Percentiles rank a stretch among this genome's conserved stretches.
phyloP scores from a whole-genome alignment of 129 eudicot species.

The Chrysanthemum lavandulifolium region DNA sequence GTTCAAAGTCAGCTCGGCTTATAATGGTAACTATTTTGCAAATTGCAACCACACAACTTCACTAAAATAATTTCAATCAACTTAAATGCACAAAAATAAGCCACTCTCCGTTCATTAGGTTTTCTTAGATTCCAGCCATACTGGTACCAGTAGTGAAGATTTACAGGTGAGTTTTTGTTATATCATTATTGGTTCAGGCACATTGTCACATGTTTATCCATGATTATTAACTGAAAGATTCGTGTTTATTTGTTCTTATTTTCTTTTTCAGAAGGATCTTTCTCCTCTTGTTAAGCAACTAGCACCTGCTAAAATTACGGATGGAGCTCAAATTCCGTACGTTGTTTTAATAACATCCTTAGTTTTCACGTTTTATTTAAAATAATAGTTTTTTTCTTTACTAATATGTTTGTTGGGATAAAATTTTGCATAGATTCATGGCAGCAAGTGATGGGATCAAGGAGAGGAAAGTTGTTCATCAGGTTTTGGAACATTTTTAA shows the following conservation, averaged over 20 bases:
- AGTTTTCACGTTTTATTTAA: no score
- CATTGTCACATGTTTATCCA: conserved; percentile 7
- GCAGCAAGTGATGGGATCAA: conserved; percentile 84
- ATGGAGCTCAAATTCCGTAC: conserved; percentile 78
- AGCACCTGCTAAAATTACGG: conserved; percentile 50
- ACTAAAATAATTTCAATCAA: neutral
- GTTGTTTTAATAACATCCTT: conserved; percentile 33
- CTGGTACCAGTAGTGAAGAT: conserved; percentile 59
- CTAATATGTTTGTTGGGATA: conserved; percentile 7
- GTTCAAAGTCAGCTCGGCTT: conserved; percentile 88
- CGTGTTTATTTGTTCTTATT: conserved; percentile 1
- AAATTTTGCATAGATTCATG: conserved; percentile 57
- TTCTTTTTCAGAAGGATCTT: conserved; percentile 65
- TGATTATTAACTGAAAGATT: conserved; percentile 9
- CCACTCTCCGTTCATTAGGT: conserved; percentile 38
- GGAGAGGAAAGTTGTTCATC: conserved; percentile 67
- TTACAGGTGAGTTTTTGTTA: conserved; percentile 55
- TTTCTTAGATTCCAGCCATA: conserved; percentile 66
- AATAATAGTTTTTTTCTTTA: neutral
- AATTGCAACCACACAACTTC: neutral
- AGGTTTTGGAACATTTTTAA: conserved; percentile 44
- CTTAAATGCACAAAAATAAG: neutral
- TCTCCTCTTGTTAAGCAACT: conserved; percentile 88
- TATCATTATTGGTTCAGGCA: conserved; percentile 14
- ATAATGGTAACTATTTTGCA: conserved; percentile 54